A percentile compares a stretch with the other conserved stretches of the same genome.
Conservation (phyloP, 768 basidiomycete genomes). For the Psilocybe sp. region DNA sequence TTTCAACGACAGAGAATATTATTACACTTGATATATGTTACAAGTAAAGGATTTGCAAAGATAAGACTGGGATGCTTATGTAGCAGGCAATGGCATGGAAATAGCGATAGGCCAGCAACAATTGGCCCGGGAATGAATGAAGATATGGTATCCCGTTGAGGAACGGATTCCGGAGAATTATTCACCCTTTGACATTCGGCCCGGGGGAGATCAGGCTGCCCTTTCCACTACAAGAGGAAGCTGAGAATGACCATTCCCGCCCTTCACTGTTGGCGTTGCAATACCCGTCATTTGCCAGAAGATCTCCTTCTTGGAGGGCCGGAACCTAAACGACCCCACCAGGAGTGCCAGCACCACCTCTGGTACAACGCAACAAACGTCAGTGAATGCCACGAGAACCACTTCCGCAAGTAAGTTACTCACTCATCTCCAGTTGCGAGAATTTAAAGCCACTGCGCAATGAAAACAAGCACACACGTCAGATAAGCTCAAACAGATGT, state of each 20-base stretch:
- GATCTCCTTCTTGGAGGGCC: slow-evolving; percentile 4
- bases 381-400: not conserved
- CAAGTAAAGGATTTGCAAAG: too few species aligned
- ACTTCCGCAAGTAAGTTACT: not conserved
- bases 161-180: too few species aligned
- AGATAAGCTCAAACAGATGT: not conserved
- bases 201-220: not conserved
- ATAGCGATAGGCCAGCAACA: too few species aligned
- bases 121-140: too few species aligned
- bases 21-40: too few species aligned
- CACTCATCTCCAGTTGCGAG: slow-evolving; percentile 5
- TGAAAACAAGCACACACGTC: slow-evolving; percentile 1
- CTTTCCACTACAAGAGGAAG: slow-evolving; percentile 5
- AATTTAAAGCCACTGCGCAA: slow-evolving; percentile 7
- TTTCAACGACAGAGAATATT: too few species aligned
- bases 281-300: slow-evolving; percentile 11
- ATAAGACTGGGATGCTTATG: too few species aligned
- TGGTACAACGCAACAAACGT: not conserved
- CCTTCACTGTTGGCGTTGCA: slow-evolving; percentile 5
- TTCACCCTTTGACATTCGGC: too few species aligned
- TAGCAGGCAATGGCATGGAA: too few species aligned
- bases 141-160: too few species aligned
- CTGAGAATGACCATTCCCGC: not conserved
- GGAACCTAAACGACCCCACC: slow-evolving; percentile 9
- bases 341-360: slow-evolving; percentile 6